Evolutionary conservation across 2,329 filamentous ascomycete genomes (phyloP), one percentile per base, ranked within the genome.

Genomic region (Alternaria sp.): DNA sequence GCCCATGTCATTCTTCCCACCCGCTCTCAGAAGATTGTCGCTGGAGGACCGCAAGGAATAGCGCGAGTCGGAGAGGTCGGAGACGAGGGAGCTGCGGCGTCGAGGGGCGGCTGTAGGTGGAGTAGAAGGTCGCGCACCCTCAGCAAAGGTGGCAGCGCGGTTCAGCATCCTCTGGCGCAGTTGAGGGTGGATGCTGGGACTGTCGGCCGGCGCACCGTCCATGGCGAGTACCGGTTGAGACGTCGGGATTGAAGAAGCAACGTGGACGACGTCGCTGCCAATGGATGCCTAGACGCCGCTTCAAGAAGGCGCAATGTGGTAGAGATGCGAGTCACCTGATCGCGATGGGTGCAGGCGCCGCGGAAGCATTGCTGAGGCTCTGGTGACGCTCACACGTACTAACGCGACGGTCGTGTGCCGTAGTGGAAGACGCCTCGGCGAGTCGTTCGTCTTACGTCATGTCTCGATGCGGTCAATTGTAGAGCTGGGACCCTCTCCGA

Each of bases 71-170:
- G 91, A 92, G 72, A 87, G 90, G 72, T 94, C 92, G 26, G 93
- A 96, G 66, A 96, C 87, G 51, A 89, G 89, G 37, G 93, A 96
- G 81, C 91, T 92, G 65, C 92, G 87, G 58, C 92, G 87, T 26
- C 88, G 86, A 55, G 66, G 54, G 21, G 65, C 63, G 37, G 71
- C 63, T 28, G 56, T 46, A 37, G 60, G 60, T 3, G 66, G 65
- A 50, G 67, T 55, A 28, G 70, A 63, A 15, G 69, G 62, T 50
- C 65, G 71, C 26, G 64, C 70, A 47, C 76, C 75, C 66, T 80
- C 78, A 41, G 71, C 65, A 46, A 79, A 75, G 23, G 76, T 78
- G 15, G 77, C 71, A 23, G 78, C 76, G 57, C 78, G 77, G 30
- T 73, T 79, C 71, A 78, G 47, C 75, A 78, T 78, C 45, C 68